Evolutionary conservation across 768 basidiomycete genomes (phyloP), one percentile per base, ranked within the genome.

Genomic region (Dioszegia hungarica): DNA sequence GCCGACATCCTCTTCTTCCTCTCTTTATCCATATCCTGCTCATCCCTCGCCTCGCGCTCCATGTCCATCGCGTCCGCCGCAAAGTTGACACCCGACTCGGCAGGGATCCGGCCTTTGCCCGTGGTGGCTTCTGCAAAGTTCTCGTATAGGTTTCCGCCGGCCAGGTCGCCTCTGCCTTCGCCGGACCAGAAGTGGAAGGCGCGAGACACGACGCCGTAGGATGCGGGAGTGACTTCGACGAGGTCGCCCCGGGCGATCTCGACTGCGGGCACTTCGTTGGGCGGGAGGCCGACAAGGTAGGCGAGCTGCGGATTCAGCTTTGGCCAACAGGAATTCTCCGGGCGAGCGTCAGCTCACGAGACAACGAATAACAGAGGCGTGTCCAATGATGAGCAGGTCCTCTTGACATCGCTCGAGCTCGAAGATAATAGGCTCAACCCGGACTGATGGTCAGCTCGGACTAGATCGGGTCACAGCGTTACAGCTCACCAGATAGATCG

Each of bases 291-390:
- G 63, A 78, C 78, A 1, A 80, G 68, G 54, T 80, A 80, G 2
- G 92, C 87, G 41, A 97, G 83, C 76, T 75, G 55, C 25, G 29
- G 8, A n/a, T n/a, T n/a, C n/a, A n/a, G n/a, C n/a, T n/a, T n/a
- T n/a, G n/a, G n/a, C n/a, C n/a, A 29, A 25, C 9, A 28, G 45
- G 12, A 14, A 29, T 14, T 25, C 3, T 27, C 40, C 38, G n/a
- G 5, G 25, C 19, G n/a, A 47, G 20, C 22, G 34, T 8, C 15
- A 19, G 66, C 72, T 63, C 36, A 76, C 76, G 56, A 99, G 81
- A 78, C 95, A 99, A 17, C 95, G 86, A 67, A 98, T 95, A 72
- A 98, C 95, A 0, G 91, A 94, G 15, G 93, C 90, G 73, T 97
- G 93, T 0, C 91, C 93, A 64, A 98, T 90, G 76, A 99, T 97